Percentiles rank a stretch among this genome's conserved stretches.
phyloP scores from a whole-genome alignment of 257 asterid genomes.

The Rubia yunnanensis region DNA sequence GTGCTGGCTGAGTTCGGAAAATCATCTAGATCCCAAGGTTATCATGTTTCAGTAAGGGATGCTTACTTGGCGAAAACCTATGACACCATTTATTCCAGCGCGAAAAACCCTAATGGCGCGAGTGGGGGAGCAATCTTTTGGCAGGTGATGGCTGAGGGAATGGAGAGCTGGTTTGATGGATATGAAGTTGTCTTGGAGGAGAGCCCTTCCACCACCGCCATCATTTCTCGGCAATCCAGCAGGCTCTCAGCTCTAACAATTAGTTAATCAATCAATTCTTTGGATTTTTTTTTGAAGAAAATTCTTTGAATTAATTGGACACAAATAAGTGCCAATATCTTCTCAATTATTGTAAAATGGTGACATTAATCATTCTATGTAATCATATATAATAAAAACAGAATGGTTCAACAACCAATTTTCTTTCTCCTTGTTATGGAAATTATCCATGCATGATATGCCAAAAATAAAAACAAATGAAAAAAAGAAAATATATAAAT shows the following conservation, averaged over 20 bases:
- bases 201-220: constrained; percentile 15
- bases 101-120: constrained; percentile 6
- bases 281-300: no score
- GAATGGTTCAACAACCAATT: no score
- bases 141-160: constrained; percentile 21
- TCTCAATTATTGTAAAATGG: background rate
- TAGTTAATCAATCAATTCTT: background rate
- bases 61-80: constrained; percentile 11
- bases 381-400: no score
- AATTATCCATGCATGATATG: no score
- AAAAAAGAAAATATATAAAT: no score
- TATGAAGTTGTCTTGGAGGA: constrained; percentile 19
- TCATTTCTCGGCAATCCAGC: constrained; percentile 19
- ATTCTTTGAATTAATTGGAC: no score
- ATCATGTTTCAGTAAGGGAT: constrained; percentile 10
- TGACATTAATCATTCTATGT: background rate
- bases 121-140: constrained; percentile 17
- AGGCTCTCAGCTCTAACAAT: constrained; percentile 15
- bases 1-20: constrained; percentile 19
- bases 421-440: no score
- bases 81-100: constrained; percentile 8
- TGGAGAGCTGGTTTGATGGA: constrained; percentile 19
- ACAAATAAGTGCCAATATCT: background rate
- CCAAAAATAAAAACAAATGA: no score
- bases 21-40: constrained; percentile 7